These are phyloP conservation scores for Piedraia hortae DNA, from an alignment of 2,329 filamentous ascomycete species.

Conservation along the genomic window DNA sequence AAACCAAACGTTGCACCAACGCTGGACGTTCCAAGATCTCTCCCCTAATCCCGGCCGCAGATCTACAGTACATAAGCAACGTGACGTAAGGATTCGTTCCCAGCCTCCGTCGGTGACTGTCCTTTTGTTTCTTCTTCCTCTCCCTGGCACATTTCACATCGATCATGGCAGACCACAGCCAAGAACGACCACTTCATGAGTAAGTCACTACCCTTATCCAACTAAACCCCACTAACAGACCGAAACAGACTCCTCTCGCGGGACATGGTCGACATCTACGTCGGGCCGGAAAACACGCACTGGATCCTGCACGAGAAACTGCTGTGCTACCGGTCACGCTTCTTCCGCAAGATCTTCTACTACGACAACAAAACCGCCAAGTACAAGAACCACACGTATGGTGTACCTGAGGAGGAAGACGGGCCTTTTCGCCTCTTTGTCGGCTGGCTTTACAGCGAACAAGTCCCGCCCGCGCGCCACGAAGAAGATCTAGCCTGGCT, in stretches of 20 bases:
- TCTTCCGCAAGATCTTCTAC: constrained; percentile 27
- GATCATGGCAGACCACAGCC: constrained; percentile 7
- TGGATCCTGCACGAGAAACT: constrained; percentile 30
- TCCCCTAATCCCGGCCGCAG: too few relatives aligned
- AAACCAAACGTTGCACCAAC: too few relatives aligned
- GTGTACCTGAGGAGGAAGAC: constrained; percentile 26
- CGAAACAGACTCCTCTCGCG: constrained; percentile 26
- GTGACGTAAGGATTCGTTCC: too few relatives aligned
- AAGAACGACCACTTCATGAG: constrained; percentile 19
- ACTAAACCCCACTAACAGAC: constrained; percentile 1
- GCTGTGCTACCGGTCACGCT: constrained; percentile 25
- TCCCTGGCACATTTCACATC: too few relatives aligned
- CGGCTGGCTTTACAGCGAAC: constrained; percentile 25
- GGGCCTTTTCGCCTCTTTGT: constrained; percentile 24
- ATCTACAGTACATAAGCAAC: too few relatives aligned
- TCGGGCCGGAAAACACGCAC: constrained; percentile 25
- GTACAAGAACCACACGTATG: constrained; percentile 16
- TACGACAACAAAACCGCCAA: constrained; percentile 10
- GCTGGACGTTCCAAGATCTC: too few relatives aligned
- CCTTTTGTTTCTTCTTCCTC: too few relatives aligned
- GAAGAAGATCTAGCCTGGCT: constrained; percentile 23
- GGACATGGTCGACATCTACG: constrained; percentile 28
- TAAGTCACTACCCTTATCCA: constrained; percentile 9
- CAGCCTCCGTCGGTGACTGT: too few relatives aligned
- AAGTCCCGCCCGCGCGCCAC: constrained; percentile 20